phyloP scores from a whole-genome alignment of 2,329 filamentous ascomycete species.

The Coniochaeta sp. region DNA sequence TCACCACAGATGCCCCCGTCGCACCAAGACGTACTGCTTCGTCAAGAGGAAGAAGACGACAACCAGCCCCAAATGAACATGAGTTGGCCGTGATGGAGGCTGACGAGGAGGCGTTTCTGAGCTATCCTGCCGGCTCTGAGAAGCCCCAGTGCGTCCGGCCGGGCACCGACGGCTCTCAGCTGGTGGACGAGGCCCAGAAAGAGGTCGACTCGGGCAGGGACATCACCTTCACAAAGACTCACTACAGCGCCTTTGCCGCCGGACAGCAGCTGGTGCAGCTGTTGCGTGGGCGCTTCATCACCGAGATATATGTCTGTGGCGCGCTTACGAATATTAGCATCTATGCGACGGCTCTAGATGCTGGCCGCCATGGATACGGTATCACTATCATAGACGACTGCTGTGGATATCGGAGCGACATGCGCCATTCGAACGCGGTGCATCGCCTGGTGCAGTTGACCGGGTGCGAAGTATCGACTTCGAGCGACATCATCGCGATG shows the following conservation, averaged over 20 bases:
- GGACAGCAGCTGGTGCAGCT: constrained; percentile 61
- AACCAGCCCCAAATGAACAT: constrained; percentile 15
- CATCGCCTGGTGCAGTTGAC: constrained; percentile 66
- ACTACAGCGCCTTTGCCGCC: constrained; percentile 82
- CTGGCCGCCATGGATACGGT: constrained; percentile 77
- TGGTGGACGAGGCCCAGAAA: constrained; percentile 33
- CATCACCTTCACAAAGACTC: constrained; percentile 55
- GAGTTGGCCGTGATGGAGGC: constrained; percentile 30
- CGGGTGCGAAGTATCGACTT: constrained; percentile 59
- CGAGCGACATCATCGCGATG: constrained; percentile 46
- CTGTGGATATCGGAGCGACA: constrained; percentile 67
- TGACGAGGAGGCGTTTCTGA: constrained; percentile 29
- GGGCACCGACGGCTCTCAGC: constrained; percentile 36
- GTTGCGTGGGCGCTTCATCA: constrained; percentile 81
- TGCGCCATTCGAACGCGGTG: constrained; percentile 64
- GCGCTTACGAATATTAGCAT: constrained; percentile 82
- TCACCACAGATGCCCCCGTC: constrained; percentile 28
- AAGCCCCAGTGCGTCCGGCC: constrained; percentile 35
- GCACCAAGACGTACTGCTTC: constrained; percentile 12
- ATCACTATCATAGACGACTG: constrained; percentile 87
- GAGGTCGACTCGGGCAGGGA: constrained; percentile 39
- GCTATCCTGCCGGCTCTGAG: constrained; percentile 14
- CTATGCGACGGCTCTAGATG: constrained; percentile 86
- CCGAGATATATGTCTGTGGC: constrained; percentile 83
- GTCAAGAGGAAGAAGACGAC: constrained; percentile 12